Evolutionary conservation across 2,329 filamentous ascomycete genomes (phyloP).

Genomic region (Sporothrix mexicana): DNA sequence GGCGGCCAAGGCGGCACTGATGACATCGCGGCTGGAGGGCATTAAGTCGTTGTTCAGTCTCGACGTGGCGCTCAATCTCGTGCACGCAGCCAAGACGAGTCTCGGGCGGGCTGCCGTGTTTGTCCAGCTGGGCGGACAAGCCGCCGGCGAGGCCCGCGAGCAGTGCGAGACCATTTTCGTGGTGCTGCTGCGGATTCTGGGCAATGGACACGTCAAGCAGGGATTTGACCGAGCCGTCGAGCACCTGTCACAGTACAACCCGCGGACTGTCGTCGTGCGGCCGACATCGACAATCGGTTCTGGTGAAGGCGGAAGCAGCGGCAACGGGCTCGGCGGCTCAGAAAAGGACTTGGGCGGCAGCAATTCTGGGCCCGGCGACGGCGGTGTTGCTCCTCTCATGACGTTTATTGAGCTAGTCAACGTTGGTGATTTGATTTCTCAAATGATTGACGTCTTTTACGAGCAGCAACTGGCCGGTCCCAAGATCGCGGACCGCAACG

Average conservation of each 20-base stretch:
- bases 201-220: constrained; percentile 83
- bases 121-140: constrained; percentile 77
- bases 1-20: constrained; percentile 95
- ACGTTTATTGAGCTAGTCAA: constrained; percentile 98
- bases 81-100: constrained; percentile 85
- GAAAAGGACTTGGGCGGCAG: background rate
- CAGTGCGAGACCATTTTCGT: constrained; percentile 93
- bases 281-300: constrained; percentile 61
- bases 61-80: constrained; percentile 87
- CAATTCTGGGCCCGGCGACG: constrained; percentile 23
- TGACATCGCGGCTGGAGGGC: constrained; percentile 91
- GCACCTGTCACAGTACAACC: constrained; percentile 90
- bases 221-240: constrained; percentile 92
- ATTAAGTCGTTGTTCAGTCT: constrained; percentile 96
- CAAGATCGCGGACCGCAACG: constrained; percentile 86
- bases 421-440: constrained; percentile 94
- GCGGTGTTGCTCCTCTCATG: constrained; percentile 84
- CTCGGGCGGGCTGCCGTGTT: constrained; percentile 86
- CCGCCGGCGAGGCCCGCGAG: constrained; percentile 80
- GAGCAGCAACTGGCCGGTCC: constrained; percentile 87
- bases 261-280: constrained; percentile 77
- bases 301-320: constrained; percentile 56
- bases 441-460: constrained; percentile 99
- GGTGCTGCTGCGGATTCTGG: constrained; percentile 79
- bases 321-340: background rate